Conservation (phyloP, 1,284 basidiomycete genomes). For the Microbotryum intermedium region DNA sequence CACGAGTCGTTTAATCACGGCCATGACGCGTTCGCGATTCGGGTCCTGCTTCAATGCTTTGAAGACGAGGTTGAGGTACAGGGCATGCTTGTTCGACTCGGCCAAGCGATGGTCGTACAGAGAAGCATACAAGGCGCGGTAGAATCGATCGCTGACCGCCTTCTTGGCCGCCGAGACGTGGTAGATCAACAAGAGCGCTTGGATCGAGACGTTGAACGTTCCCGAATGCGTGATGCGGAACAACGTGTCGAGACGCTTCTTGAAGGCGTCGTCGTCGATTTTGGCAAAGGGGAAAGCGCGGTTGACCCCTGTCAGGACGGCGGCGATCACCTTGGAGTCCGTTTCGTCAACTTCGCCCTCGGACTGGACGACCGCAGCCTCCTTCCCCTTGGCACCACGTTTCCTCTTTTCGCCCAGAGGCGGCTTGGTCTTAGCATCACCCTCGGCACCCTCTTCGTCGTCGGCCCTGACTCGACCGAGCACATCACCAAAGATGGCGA, state of each 20-base stretch:
- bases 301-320: slow-evolving; percentile 88
- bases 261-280: slow-evolving; percentile 56
- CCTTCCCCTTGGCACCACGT: slow-evolving; percentile 34
- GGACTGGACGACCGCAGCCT: slow-evolving; percentile 38
- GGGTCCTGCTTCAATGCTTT: slow-evolving; percentile 78
- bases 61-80: slow-evolving; percentile 95
- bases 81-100: slow-evolving; percentile 84
- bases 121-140: slow-evolving; percentile 81
- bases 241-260: slow-evolving; percentile 82
- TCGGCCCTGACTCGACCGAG: slow-evolving; percentile 51
- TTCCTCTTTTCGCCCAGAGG: slow-evolving; percentile 24
- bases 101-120: slow-evolving; percentile 74
- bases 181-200: slow-evolving; percentile 85
- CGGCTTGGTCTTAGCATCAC: slow-evolving; percentile 27
- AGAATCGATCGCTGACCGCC: slow-evolving; percentile 72
- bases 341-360: slow-evolving; percentile 57
- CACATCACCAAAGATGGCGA: slow-evolving; percentile 86
- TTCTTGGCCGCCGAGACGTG: slow-evolving; percentile 53
- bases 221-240: slow-evolving; percentile 90
- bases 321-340: slow-evolving; percentile 77
- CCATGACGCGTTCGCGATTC: slow-evolving; percentile 59
- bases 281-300: slow-evolving; percentile 89
- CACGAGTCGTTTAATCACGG: slow-evolving; percentile 76
- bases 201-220: slow-evolving; percentile 89
- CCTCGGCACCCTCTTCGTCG: slow-evolving; percentile 35